Base-by-base conservation (phyloP, 306 rosid genomes). In the Prinsepia uniflora region DNA sequence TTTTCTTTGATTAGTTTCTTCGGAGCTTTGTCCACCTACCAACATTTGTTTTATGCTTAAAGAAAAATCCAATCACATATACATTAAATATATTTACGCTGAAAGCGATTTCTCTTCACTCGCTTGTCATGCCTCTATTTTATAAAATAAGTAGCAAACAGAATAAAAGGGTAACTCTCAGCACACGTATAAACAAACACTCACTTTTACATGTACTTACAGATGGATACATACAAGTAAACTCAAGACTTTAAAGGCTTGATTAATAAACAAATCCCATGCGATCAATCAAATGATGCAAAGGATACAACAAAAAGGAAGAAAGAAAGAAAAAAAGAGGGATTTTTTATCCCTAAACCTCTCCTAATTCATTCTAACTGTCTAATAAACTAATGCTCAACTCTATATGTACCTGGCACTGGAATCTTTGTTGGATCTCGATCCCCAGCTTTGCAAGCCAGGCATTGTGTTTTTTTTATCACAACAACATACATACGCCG, bases 371-470 rank as follows among this genome's bases (percentile, higher is more conserved):
- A 72, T 77, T 68, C 70, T 55, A 84, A 77, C 85, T 64, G 68
- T 75, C 82, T 86, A 81, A 67, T 75, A 84, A 75, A 84, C 96
- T 83, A 83, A 79, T 61, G 72, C 82, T 13, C 55, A 30, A 8
- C 6, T 22, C 61, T 86, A 79, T 86, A 79, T 76, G 67, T 66
- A 79, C 89, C 86, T 87, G 89, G 90, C 92, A 87, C 89, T 85
- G 85, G 89, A 85, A 84, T 86, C 80, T 80, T 71, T 80, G 82
- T 82, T 73, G 81, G 76, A 81, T 81, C 77, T 71, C 63, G 57
- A 53, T 53, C 57, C 70, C 87, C 94, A 90, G 90, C 88, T 83
- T 79, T 86, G 89, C 94, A 85, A 81, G 85, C 91, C 86, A 84
- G 82, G 84, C 78, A 30, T 30, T 30, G 36, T 30, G 36, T 30